phyloP scores from a whole-genome alignment of 148 eudicot genomes.

The Amaranthus cruentus region DNA sequence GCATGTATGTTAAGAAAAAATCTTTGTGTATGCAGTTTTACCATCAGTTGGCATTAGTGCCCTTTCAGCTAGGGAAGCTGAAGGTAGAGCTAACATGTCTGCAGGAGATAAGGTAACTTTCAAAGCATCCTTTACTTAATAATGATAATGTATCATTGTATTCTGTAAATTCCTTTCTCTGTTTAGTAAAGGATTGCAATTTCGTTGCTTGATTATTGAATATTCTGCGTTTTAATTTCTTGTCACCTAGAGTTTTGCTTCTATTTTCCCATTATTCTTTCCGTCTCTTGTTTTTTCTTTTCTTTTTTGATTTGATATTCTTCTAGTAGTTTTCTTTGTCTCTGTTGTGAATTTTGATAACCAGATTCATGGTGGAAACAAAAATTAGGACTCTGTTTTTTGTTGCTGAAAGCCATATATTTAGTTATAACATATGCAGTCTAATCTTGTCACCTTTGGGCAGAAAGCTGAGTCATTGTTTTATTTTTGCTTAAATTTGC shows the following conservation, averaged over 20 bases:
- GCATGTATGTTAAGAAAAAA: constrained; percentile 1
- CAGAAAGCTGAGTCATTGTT: no score
- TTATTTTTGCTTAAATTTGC: no score
- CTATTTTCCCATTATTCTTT: neutral
- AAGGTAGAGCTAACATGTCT: constrained; percentile 78
- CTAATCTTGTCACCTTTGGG: neutral
- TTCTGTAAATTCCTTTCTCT: neutral
- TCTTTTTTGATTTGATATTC: neutral
- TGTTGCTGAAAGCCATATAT: neutral
- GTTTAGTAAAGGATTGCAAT: neutral
- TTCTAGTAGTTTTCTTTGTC: neutral
- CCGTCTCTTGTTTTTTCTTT: no score
- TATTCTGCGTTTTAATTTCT: neutral
- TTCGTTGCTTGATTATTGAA: neutral
- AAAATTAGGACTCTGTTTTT: no score
- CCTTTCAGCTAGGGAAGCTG: constrained; percentile 94
- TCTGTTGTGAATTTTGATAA: no score
- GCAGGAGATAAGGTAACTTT: constrained; percentile 78
- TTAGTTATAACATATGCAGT: constrained; percentile 1
- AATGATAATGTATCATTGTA: neutral
- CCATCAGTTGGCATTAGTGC: constrained; percentile 87
- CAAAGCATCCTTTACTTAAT: neutral
- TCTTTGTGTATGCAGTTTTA: constrained; percentile 48
- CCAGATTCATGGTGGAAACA: no score
- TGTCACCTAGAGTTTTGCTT: neutral